These are phyloP conservation scores for Mallotus repandus DNA, from an alignment of 441 rosid genomes.

Conservation along the genomic window DNA sequence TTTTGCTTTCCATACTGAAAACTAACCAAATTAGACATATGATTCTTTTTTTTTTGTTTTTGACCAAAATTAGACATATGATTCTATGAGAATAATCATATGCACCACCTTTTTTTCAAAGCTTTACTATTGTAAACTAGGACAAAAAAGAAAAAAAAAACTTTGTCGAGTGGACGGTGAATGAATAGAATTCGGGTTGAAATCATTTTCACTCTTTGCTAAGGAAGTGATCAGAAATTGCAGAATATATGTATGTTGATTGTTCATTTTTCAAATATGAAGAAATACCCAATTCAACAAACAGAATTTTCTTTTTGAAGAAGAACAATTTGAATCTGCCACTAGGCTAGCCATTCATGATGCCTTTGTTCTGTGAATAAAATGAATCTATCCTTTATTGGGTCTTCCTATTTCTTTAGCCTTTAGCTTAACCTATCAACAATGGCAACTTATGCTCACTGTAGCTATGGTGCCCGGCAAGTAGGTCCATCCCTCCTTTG, in stretches of 20 bases:
- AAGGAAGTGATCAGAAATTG: neutral
- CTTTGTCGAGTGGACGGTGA: neutral
- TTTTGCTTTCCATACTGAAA: too few species aligned
- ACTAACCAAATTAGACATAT: too few species aligned
- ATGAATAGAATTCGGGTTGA: neutral
- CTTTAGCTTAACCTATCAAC: neutral
- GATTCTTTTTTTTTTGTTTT: too few species aligned
- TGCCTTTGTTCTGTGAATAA: neutral
- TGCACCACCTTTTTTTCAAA: too few species aligned
- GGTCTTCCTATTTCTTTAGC: neutral
- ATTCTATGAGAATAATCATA: too few species aligned
- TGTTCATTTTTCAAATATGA: too few species aligned
- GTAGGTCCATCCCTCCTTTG: conserved; percentile 7
- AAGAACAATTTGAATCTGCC: conserved; percentile 18
- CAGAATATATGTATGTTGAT: neutral
- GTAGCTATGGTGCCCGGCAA: conserved; percentile 35
- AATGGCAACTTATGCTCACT: conserved; percentile 18
- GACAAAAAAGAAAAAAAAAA: too few species aligned
- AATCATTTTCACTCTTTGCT: neutral
- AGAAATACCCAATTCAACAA: neutral
- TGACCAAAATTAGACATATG: too few species aligned
- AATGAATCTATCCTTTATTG: neutral
- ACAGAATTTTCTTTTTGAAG: conserved; percentile 10
- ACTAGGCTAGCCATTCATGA: neutral
- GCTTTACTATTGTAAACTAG: neutral